Evolutionary conservation across 306 rosid species (phyloP).

Genomic region (Rosa lucieae): DNA sequence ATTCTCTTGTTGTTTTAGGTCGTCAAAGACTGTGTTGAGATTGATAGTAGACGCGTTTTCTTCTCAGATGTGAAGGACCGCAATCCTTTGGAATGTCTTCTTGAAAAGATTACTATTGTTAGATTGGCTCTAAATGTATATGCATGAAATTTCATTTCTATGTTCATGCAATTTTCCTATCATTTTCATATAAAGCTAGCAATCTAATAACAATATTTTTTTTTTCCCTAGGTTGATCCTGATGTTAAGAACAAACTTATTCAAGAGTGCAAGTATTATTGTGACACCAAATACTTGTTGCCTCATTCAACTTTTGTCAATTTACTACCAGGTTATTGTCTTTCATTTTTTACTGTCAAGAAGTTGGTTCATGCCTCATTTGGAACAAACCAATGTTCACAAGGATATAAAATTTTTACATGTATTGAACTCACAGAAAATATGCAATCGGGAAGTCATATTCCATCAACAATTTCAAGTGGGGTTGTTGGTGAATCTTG

Average conservation of each 20-base stretch:
- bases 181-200: neutral
- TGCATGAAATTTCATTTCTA: neutral
- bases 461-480: constrained; percentile 62
- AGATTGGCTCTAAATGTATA: constrained; percentile 48
- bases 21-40: constrained; percentile 40
- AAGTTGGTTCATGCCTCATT: neutral
- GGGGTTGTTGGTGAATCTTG: constrained; percentile 33
- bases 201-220: neutral
- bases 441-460: constrained; percentile 39
- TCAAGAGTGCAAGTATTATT: constrained; percentile 48
- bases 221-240: constrained; percentile 36
- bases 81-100: constrained; percentile 65
- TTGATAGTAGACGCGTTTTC: constrained; percentile 63
- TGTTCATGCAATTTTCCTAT: too few species aligned
- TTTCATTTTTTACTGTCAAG: neutral
- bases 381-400: neutral
- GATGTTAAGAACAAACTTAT: constrained; percentile 33
- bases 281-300: constrained; percentile 52
- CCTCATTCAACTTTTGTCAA: constrained; percentile 55
- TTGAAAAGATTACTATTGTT: constrained; percentile 38
- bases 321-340: constrained; percentile 46
- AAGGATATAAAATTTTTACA: neutral
- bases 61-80: constrained; percentile 63
- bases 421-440: constrained; percentile 29
- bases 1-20: constrained; percentile 36